Evolutionary conservation across 441 rosid species (phyloP).

Genomic region (Biscutella auriculata): DNA sequence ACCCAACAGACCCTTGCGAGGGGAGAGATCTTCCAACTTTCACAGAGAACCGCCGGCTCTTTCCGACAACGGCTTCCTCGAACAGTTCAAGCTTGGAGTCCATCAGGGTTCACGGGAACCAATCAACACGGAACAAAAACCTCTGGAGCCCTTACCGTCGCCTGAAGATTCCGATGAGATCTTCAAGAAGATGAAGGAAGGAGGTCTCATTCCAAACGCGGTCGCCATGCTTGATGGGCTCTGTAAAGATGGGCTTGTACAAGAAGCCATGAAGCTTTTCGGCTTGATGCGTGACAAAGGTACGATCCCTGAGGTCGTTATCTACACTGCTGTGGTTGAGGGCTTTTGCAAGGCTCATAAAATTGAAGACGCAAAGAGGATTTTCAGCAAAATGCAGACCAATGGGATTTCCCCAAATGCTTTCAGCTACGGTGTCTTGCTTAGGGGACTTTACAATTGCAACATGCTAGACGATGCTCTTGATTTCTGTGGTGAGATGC

Average conservation of each 20-base stretch:
- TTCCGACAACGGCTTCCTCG: conserved; percentile 53
- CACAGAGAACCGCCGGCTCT: conserved; percentile 6
- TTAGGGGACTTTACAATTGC: conserved; percentile 56
- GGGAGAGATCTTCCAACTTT: conserved; percentile 26
- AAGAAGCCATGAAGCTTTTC: conserved; percentile 86
- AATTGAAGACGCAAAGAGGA: conserved; percentile 64
- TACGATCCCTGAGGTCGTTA: conserved; percentile 73
- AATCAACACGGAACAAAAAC: conserved; percentile 3
- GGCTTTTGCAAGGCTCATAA: conserved; percentile 77
- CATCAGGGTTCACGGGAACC: conserved; percentile 12
- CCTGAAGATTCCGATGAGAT: conserved; percentile 57
- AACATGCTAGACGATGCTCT: conserved; percentile 51
- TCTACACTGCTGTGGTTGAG: conserved; percentile 89
- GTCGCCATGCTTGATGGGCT: conserved; percentile 95
- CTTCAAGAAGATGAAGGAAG: conserved; percentile 80
- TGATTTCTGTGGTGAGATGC: conserved; percentile 50
- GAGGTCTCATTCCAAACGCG: conserved; percentile 76
- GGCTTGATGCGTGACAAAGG: conserved; percentile 74
- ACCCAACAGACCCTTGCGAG: conserved; percentile 57
- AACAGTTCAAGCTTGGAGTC: conserved; percentile 55
- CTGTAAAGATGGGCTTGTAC: conserved; percentile 82
- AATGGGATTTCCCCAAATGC: conserved; percentile 68
- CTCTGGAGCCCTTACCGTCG: conserved; percentile 13
- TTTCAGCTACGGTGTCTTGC: conserved; percentile 47
- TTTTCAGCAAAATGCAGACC: conserved; percentile 70